Percentiles rank a stretch among this genome's conserved stretches.
Conservation (phyloP, 2,329 filamentous ascomycete species). For the Microsporum canis region DNA sequence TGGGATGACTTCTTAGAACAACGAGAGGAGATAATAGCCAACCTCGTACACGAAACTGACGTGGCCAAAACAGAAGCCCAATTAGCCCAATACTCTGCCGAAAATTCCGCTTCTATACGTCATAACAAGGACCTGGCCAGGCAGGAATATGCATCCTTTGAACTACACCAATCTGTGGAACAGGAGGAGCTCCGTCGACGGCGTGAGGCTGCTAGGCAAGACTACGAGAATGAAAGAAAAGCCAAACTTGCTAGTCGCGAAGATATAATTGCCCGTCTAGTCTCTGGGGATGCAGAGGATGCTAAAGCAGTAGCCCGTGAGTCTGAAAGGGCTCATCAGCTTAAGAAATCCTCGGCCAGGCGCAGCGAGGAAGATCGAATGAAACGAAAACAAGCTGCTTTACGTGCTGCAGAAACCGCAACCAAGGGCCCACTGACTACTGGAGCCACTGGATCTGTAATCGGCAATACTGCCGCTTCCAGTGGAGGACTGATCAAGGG, state of each 20-base stretch:
- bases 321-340: conserved; percentile 44
- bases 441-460: neutral
- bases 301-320: conserved; percentile 47
- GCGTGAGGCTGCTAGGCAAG: conserved; percentile 51
- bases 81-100: conserved; percentile 59
- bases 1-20: conserved; percentile 94
- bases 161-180: conserved; percentile 45
- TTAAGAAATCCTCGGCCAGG: conserved; percentile 58
- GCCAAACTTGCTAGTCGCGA: conserved; percentile 53
- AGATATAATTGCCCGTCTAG: conserved; percentile 59
- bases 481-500: conserved; percentile 57
- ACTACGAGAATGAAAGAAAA: conserved; percentile 59
- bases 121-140: conserved; percentile 40
- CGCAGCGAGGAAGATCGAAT: conserved; percentile 45
- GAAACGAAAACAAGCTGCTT: conserved; percentile 34
- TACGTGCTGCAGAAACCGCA: conserved; percentile 24
- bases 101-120: conserved; percentile 52
- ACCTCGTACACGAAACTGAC: conserved; percentile 64
- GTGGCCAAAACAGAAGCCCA: conserved; percentile 51
- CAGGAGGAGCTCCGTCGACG: conserved; percentile 54
- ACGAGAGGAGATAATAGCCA: conserved; percentile 81
- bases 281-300: conserved; percentile 48
- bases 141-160: conserved; percentile 38
- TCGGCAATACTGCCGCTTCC: conserved; percentile 14
- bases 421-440: conserved; percentile 15